Evolutionary conservation across 2,329 filamentous ascomycete species (phyloP), one percentile per base, ranked within the genome.

Genomic region (Cordyceps pruinosa): DNA sequence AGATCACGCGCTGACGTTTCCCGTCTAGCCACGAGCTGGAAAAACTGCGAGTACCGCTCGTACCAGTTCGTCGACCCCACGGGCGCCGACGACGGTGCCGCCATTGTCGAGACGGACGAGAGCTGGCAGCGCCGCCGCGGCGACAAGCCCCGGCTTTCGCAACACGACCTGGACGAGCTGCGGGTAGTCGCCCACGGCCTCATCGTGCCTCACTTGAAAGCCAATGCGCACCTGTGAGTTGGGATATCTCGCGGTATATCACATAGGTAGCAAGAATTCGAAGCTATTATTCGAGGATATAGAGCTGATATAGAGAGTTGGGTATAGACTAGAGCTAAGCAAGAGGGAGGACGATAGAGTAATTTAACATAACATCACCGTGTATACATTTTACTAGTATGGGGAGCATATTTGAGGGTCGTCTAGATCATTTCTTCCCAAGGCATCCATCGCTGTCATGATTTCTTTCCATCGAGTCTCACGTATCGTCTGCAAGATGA

Each of bases 31-130:
- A 91, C 88, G 10, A 86, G 83, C 6, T 92, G 88, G 89, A 67
- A 70, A 9, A 92, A 92, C 69, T 86, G 86, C 53, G 88, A 92
- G 71, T 85, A 77, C 67, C 82, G 88, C 58, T 83, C 83, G 5
- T 91, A 85, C 69, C 73, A 77, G 48, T 90, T 90, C 67, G 76
- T 70, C 26, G 78, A 84, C 39, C 67, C 76, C 12, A 71, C 70
- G 0, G 77, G 80, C 53, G 67, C 72, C 19, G 80, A 85, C 57
- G 68, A 71, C 2, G 70, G 77, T 23, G 80, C 78, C 4, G 66
- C 67, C 2, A 63, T 84, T 10, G 64, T 67, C 47, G 81, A 84
- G 69, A 81, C 77, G 9, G 61, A 69, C 13, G 69, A 73, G 60
- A 82, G 79, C 67, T 77, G 76, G 72, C 63, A 68, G 25, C 69